Evolutionary conservation across 305 asterid genomes (phyloP).

Genomic region (Solanum hybrid): DNA sequence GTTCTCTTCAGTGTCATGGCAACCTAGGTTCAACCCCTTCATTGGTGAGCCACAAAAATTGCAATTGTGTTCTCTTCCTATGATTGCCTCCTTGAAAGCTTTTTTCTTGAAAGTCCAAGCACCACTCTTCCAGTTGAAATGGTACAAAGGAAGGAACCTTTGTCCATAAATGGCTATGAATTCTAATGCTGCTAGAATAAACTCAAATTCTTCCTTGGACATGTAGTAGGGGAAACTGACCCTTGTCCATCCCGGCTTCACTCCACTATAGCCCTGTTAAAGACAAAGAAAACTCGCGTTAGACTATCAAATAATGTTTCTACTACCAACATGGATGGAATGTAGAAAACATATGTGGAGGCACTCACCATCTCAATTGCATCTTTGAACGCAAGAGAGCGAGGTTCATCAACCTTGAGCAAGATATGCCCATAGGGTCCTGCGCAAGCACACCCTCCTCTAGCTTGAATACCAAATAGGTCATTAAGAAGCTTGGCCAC

Average conservation of each 20-base stretch:
- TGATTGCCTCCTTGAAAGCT: not conserved
- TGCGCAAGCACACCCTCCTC: constrained; percentile 75
- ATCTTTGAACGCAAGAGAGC: constrained; percentile 32
- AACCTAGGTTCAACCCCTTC: not conserved
- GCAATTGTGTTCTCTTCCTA: not conserved
- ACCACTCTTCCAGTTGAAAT: constrained; percentile 53
- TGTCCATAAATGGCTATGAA: constrained; percentile 55
- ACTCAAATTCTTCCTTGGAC: constrained; percentile 56
- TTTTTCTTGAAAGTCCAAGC: constrained; percentile 47
- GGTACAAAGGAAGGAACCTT: constrained; percentile 43
- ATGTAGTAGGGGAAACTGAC: constrained; percentile 73
- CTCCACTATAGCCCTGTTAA: constrained; percentile 52
- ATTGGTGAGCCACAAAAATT: not conserved
- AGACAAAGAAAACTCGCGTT: not conserved
- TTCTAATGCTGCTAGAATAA: constrained; percentile 44
- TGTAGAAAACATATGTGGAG: not conserved
- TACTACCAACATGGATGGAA: not conserved
- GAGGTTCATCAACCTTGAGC: constrained; percentile 28
- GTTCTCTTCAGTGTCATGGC: not conserved
- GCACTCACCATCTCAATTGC: constrained; percentile 32
- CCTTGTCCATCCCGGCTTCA: constrained; percentile 79
- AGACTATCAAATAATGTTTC: not conserved
- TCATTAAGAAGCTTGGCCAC: constrained; percentile 62
- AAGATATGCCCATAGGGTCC: constrained; percentile 58
- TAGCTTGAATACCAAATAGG: constrained; percentile 56